phyloP scores from a whole-genome alignment of 495 filamentous ascomycete species.

The Aspergillus bridgeri region DNA sequence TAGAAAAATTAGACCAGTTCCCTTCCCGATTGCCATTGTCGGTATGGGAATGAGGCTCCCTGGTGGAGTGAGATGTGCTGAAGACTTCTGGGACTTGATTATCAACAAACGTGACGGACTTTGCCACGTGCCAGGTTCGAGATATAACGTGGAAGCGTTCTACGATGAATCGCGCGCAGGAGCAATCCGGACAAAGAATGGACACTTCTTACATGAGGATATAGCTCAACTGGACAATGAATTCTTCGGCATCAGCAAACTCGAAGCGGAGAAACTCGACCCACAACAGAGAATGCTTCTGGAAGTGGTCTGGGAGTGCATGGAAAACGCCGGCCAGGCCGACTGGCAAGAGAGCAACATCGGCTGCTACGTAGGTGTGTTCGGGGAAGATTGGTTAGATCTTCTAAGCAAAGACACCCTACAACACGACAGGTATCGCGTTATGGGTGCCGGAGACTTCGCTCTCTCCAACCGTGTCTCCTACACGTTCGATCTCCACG shows the following conservation, averaged over 20 bases:
- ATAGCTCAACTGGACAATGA: constrained; percentile 24
- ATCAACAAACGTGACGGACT: constrained; percentile 34
- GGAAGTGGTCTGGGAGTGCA: constrained; percentile 43
- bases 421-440: constrained; percentile 10
- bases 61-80: constrained; percentile 28
- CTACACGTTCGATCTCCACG: constrained; percentile 29
- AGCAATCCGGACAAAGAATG: constrained; percentile 33
- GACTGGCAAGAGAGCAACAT: constrained; percentile 39
- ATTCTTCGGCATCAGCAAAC: constrained; percentile 37
- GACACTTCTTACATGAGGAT: constrained; percentile 51
- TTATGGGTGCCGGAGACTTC: constrained; percentile 28
- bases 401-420: constrained; percentile 21
- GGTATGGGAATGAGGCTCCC: constrained; percentile 49
- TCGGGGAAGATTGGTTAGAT: constrained; percentile 33
- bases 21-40: constrained; percentile 44
- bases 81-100: constrained; percentile 43
- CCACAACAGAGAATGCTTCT: constrained; percentile 56
- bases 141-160: constrained; percentile 40
- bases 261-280: constrained; percentile 50
- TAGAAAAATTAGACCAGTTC: not conserved
- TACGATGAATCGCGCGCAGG: constrained; percentile 14
- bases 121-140: constrained; percentile 27
- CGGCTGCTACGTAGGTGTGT: constrained; percentile 45
- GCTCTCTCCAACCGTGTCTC: constrained; percentile 30
- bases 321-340: constrained; percentile 44